phyloP scores from a whole-genome alignment of 1,139 yeast genomes.

The Starmera stellimalicola region DNA sequence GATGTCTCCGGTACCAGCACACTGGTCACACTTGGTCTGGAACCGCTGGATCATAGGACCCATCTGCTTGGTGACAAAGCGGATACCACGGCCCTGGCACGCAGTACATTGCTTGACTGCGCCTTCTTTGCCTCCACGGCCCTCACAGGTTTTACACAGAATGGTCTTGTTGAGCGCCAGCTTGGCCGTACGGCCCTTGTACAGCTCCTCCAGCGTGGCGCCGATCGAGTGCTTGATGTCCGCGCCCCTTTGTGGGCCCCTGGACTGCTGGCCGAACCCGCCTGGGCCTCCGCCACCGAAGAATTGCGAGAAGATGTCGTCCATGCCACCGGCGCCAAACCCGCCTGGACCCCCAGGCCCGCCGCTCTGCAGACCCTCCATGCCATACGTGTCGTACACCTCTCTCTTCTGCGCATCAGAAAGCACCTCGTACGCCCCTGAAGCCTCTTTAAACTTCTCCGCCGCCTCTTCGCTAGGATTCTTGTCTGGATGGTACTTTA shows the following conservation, averaged over 20 bases:
- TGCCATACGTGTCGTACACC: constrained; percentile 82
- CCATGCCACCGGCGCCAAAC: constrained; percentile 74
- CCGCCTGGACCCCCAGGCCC: constrained; percentile 44
- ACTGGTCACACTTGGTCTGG: constrained; percentile 89
- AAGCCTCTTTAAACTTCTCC: constrained; percentile 88
- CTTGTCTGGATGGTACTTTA: constrained; percentile 95
- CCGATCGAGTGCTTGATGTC: constrained; percentile 85
- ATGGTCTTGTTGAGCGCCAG: constrained; percentile 90
- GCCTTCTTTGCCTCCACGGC: constrained; percentile 94
- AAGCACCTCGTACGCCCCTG: constrained; percentile 83
- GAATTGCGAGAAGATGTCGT: constrained; percentile 88
- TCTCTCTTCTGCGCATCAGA: constrained; percentile 86
- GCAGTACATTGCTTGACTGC: constrained; percentile 78
- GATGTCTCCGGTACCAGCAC: constrained; percentile 90
- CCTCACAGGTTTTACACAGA: constrained; percentile 81
- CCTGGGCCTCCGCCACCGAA: constrained; percentile 54
- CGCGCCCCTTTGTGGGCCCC: constrained; percentile 83
- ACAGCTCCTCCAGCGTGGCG: constrained; percentile 85
- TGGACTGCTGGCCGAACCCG: constrained; percentile 56
- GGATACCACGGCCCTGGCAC: constrained; percentile 89
- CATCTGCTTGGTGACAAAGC: constrained; percentile 94
- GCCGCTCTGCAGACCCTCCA: constrained; percentile 78
- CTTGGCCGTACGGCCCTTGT: constrained; percentile 91
- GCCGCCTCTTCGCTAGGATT: constrained; percentile 86
- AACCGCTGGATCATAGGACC: constrained; percentile 98